Base-by-base conservation (phyloP, 805 yeast genomes). In the Saccharomycopsis sp. region DNA sequence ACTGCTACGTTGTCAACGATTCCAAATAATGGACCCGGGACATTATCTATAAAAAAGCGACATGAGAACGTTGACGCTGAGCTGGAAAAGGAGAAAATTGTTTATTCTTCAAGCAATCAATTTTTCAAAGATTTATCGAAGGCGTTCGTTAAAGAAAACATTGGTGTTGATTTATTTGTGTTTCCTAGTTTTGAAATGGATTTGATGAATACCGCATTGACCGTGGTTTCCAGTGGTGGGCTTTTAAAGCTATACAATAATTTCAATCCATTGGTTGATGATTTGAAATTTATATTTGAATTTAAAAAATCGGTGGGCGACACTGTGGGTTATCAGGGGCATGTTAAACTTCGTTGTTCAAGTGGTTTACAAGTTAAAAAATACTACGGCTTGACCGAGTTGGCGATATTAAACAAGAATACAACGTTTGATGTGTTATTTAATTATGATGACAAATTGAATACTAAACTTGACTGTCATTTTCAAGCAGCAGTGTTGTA, bases 401-500 rank as follows among this genome's bases (percentile, higher is more conserved):
- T 64, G 11, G 62, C 62, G 3, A 65, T 75, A 4, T 62, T 87
- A 23, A 71, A 71, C 34, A 69, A 72, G 14, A 79, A 85, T 52
- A 81, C 83, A 37, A 71, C 81, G 4, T 60, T 86, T 39, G 81
- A 85, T 7, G 81, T 85, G 2, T 70, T 86, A 42, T 77, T 90
- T 55, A 72, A 71, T 38, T 83, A 85, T 56, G 96, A 88, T 57
- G 87, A 87, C 2, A 77, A 77, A 49, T 66, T 87, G 27, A 75
- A 79, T 47, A 68, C 83, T 1, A 77, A 77, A 49, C 70, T 73
- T 31, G 96, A 88, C 60, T 84, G 86, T 19, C 93, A 87, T 60
- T 86, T 90, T 67, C 98, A 93, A 63, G 83, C 85, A 1, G 97
- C 97, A 0, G 54, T 93, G 22, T 66, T 93, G 44, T 90, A 88